Evolutionary conservation across 768 basidiomycete species (phyloP), one percentile per base, ranked within the genome.

Genomic region (Saitozyma sp.): DNA sequence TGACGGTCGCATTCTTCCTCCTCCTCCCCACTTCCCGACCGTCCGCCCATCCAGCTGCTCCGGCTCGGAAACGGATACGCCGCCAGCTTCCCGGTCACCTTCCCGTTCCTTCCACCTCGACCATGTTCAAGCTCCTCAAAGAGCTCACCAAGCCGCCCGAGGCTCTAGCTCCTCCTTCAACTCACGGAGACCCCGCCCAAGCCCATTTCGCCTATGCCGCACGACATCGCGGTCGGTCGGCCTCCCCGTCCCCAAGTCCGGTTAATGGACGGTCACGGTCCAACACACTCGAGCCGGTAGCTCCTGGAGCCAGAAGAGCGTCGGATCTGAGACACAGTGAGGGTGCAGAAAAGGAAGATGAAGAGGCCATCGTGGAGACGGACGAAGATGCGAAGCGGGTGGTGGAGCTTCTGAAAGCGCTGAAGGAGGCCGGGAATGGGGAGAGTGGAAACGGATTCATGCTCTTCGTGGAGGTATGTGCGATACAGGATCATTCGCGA

Each of bases 111-210:
- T 29, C 29, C 29, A 2, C 29, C 37, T 10, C 42, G 50, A 63
- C 38, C 52, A 78, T 78, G 77, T 78, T 78, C 72, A 75, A 74
- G 56, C 68, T 78, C 49, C 63, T 74, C 52, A 76, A 71, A 63
- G 75, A 73, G 45, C 67, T 75, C 43, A 74, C 76, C 9, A 50
- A 74, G 51, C 62, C 74, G 14, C 75, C 71, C 14, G 67, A 68
- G 46, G 61, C 63, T 14, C 63, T 67, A 9, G 45, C 66, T 16
- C 60, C 65, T 9, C 55, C 64, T 6, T 20, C 9, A 37, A 13
- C 61, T 49, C 38, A 56, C 9, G 20, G 66, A 37, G 39, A 39
- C 38, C n/a, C 59, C 8, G n/a, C 59, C 19, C 50, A 57, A 13
- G 38, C 54, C 45, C 49, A 54, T 9, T 53, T 61, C 2, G 43